Percentiles rank a stretch among this genome's conserved stretches.
Evolutionary conservation across 1,284 basidiomycete genomes (phyloP).

Genomic region (Leccinum angustisporum): DNA sequence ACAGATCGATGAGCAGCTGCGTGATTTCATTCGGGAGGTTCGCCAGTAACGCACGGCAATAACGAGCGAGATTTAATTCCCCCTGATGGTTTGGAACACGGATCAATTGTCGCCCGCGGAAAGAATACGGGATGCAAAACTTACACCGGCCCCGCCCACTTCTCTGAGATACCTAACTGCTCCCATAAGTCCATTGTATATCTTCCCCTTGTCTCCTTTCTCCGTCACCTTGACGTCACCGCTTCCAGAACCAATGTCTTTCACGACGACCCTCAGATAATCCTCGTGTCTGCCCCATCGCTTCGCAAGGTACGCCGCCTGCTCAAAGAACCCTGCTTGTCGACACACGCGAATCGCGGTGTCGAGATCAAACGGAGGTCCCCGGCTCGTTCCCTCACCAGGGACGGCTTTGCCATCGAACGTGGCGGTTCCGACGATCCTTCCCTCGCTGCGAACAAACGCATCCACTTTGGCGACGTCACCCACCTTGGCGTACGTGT

Average conservation of each 20-base stretch:
- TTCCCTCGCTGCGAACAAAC: conserved; percentile 87
- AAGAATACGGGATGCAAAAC: conserved; percentile 31
- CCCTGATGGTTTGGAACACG: conserved; percentile 49
- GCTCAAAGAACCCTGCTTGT: conserved; percentile 94
- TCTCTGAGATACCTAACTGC: conserved; percentile 81
- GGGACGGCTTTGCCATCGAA: conserved; percentile 33
- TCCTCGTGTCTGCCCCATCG: conserved; percentile 92
- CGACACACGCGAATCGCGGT: conserved; percentile 96
- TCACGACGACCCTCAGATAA: conserved; percentile 91
- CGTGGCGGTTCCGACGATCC: conserved; percentile 25
- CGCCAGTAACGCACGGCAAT: conserved; percentile 79
- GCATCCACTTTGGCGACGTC: conserved; percentile 86
- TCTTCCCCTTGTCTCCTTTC: conserved; percentile 23
- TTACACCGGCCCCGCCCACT: conserved; percentile 74
- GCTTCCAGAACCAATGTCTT: conserved; percentile 72
- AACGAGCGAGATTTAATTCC: conserved; percentile 80
- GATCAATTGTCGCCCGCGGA: not conserved
- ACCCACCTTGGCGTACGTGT: conserved; percentile 96
- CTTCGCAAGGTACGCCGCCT: conserved; percentile 92
- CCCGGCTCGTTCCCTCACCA: conserved; percentile 46
- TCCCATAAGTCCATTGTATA: conserved; percentile 54
- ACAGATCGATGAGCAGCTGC: conserved; percentile 88
- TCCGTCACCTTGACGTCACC: conserved; percentile 6
- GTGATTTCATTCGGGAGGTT: conserved; percentile 87
- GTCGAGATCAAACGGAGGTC: conserved; percentile 93